Evolutionary conservation across 73 alveolate species (phyloP), one percentile per base, ranked within the genome.

Genomic region (Uronychia setigera): DNA sequence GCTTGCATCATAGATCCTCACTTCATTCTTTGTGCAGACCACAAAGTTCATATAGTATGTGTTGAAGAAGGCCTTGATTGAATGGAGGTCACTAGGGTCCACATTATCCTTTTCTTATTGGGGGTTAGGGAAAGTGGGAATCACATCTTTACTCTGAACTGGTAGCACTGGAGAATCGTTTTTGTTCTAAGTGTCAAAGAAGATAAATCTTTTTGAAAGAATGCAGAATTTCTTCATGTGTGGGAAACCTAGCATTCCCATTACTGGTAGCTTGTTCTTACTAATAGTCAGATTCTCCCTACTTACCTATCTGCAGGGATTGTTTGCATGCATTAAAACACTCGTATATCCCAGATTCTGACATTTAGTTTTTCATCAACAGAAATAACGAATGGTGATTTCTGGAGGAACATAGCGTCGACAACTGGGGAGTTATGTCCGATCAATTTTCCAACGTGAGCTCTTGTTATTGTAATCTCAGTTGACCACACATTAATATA

Each of bases 401-500:
- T 58, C 74, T 94, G 91, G 59, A 97, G 87, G 85, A 97, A 97
- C 92, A 92, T 90, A 35, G 98, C 96, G 19, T 94, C 79, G 1
- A 95, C 97, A 14, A 97, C 99, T 28, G 96, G 94, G 31, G 96
- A 92, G 83, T 88, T 88, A 83, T 96, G 98, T 28, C 99, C 99
- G 86, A 96, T 98, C 35, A 97, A 82, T 78, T 91, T 92, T 35
- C 99, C 99, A 30, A 95, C 92, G 82, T 92, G 95, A 29, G 98
- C 96, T 58, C 95, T 95, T 77, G 97, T 94, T 31, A 94, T 82
- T 31, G 98, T 85, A n/a, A 97, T 94, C 89, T 97, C 99, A 34
- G 99, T 97, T 76, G 98, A 95, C 93, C 97, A 95, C n/a, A 96
- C 98, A 89, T 96, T 87, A 30, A 96, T 94, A 84, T 94, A 90